Evolutionary conservation across 495 filamentous ascomycete genomes (phyloP).

Genomic region (Aspergillus wentii): DNA sequence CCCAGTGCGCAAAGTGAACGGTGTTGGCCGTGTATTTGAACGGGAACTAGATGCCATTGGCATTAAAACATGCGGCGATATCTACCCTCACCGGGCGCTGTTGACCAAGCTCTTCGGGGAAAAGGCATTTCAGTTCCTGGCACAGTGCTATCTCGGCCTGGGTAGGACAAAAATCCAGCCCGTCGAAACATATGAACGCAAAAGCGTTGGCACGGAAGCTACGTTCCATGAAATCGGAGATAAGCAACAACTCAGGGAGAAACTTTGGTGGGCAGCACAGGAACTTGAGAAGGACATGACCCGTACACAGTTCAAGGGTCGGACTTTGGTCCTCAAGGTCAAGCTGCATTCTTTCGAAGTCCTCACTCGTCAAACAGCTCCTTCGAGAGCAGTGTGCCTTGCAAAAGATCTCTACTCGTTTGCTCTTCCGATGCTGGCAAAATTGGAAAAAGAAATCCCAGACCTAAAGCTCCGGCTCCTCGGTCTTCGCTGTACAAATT

Average conservation of each 20-base stretch:
- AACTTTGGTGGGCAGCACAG: conserved; percentile 72
- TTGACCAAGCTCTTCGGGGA: conserved; percentile 79
- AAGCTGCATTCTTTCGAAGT: conserved; percentile 96
- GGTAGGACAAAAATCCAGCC: conserved; percentile 87
- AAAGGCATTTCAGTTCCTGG: conserved; percentile 83
- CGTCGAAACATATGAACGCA: conserved; percentile 83
- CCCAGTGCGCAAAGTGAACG: conserved; percentile 86
- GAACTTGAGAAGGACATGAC: conserved; percentile 84
- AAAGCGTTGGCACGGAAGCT: conserved; percentile 89
- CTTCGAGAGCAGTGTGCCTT: conserved; percentile 62
- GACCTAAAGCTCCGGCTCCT: conserved; percentile 79
- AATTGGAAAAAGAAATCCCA: conserved; percentile 81
- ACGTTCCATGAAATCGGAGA: conserved; percentile 82
- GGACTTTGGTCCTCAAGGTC: conserved; percentile 85
- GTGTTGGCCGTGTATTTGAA: conserved; percentile 89
- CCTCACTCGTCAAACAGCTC: conserved; percentile 71
- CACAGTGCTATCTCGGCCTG: conserved; percentile 78
- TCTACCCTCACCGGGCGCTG: conserved; percentile 69
- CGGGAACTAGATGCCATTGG: conserved; percentile 86
- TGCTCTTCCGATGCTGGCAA: conserved; percentile 75
- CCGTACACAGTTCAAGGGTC: conserved; percentile 78
- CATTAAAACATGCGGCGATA: conserved; percentile 84
- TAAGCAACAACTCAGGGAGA: conserved; percentile 63
- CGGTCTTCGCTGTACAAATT: conserved; percentile 80
- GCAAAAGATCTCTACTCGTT: conserved; percentile 83